Percentiles rank a stretch among this genome's conserved stretches.
Evolutionary conservation across 2,329 filamentous ascomycete genomes (phyloP).

Genomic region (Aspergillus persii): DNA sequence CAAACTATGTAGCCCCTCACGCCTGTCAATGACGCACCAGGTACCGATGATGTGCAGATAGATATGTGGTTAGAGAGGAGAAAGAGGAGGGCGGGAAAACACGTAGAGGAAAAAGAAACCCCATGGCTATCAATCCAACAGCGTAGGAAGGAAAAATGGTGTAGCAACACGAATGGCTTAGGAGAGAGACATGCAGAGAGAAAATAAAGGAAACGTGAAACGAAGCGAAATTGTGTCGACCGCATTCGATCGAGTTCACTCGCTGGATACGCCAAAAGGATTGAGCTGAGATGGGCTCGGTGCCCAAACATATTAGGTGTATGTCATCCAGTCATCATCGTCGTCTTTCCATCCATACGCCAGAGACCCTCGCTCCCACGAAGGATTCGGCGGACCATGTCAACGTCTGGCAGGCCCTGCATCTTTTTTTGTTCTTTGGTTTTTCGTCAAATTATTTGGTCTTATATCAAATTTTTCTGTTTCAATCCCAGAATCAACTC

Average conservation of each 20-base stretch:
- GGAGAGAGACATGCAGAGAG: conserved; percentile 21
- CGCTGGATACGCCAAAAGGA: conserved; percentile 29
- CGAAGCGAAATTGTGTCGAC: conserved; percentile 21
- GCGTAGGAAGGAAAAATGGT: conserved; percentile 11
- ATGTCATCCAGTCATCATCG: conserved; percentile 36
- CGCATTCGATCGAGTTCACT: conserved; percentile 28
- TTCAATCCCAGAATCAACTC: conserved; percentile 12
- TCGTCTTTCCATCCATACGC: conserved; percentile 31
- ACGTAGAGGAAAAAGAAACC: conserved; percentile 10
- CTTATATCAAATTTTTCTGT: background rate
- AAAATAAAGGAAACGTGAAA: conserved; percentile 20
- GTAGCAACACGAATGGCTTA: conserved; percentile 43
- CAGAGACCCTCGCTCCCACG: conserved; percentile 26
- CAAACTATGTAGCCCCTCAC: conserved; percentile 20
- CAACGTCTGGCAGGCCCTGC: background rate
- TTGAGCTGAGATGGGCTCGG: conserved; percentile 26
- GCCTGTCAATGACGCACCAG: conserved; percentile 25
- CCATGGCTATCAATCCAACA: conserved; percentile 22
- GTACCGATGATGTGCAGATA: conserved; percentile 9
- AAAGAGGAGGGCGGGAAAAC: conserved; percentile 11
- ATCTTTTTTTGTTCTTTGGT: background rate
- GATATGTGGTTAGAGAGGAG: conserved; percentile 7
- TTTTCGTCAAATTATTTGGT: background rate
- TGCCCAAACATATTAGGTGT: conserved; percentile 32
- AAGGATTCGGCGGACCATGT: conserved; percentile 1